Conservation (phyloP, 805 yeast genomes). For the Yarrowia divulgata region DNA sequence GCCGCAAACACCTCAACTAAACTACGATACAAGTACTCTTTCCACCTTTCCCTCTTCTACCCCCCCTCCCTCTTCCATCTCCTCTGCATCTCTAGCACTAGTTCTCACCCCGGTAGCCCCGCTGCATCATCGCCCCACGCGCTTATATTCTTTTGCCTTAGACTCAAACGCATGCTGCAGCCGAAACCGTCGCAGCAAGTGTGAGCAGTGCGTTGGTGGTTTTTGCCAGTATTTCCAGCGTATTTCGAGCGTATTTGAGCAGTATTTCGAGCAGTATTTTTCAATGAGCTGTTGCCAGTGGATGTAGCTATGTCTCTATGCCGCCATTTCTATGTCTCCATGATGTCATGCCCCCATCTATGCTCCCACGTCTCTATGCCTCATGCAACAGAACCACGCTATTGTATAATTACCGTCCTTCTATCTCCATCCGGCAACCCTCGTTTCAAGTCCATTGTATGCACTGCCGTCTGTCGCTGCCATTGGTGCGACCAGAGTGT, state of each 20-base stretch:
- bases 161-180: slow-evolving; percentile 1
- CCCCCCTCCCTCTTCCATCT: neutral
- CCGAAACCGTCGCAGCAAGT: neutral
- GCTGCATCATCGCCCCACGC: slow-evolving; percentile 32
- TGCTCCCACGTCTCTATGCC: neutral
- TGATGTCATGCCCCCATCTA: neutral
- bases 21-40: too few relatives aligned
- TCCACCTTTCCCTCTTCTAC: too few relatives aligned
- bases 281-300: too few relatives aligned
- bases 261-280: too few relatives aligned
- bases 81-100: neutral
- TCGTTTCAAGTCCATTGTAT: slow-evolving; percentile 8
- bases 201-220: too few relatives aligned
- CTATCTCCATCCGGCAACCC: too few relatives aligned
- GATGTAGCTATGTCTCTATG: neutral
- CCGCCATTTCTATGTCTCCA: neutral
- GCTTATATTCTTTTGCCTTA: slow-evolving; percentile 1
- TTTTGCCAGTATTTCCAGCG: too few relatives aligned
- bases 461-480: neutral
- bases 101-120: neutral
- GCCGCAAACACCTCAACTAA: too few relatives aligned
- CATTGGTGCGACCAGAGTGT: too few relatives aligned
- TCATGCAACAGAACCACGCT: neutral
- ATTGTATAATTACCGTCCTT: too few relatives aligned
- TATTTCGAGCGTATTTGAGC: too few relatives aligned